Percentiles rank a stretch among this genome's conserved stretches.
Conservation (phyloP, 306 rosid genomes). For the Cucumis sativus region Cucumber_9930_V3 NC_026661.2:14918001-14918500, state of each 20-base stretch:
- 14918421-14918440: slow-evolving; percentile 87
- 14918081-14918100: no score
- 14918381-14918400: slow-evolving; percentile 96
- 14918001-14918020: no score
- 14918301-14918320: background rate
- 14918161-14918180: no score
- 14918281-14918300: background rate
- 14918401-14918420: slow-evolving; percentile 83
- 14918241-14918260: background rate
- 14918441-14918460: slow-evolving; percentile 94
- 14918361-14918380: slow-evolving; percentile 93
- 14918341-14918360: slow-evolving; percentile 99
- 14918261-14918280: no score
- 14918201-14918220: background rate
- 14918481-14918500: slow-evolving; percentile 41
- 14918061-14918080: no score
- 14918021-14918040: no score
- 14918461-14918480: slow-evolving; percentile 89
- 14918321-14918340: slow-evolving; percentile 13
- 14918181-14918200: no score
- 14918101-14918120: no score
- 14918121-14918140: no score
- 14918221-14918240: background rate
- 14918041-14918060: no score
- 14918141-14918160: no score